Conservation (phyloP, 163 green algal genomes). For the Picocystis sp. region DNA sequence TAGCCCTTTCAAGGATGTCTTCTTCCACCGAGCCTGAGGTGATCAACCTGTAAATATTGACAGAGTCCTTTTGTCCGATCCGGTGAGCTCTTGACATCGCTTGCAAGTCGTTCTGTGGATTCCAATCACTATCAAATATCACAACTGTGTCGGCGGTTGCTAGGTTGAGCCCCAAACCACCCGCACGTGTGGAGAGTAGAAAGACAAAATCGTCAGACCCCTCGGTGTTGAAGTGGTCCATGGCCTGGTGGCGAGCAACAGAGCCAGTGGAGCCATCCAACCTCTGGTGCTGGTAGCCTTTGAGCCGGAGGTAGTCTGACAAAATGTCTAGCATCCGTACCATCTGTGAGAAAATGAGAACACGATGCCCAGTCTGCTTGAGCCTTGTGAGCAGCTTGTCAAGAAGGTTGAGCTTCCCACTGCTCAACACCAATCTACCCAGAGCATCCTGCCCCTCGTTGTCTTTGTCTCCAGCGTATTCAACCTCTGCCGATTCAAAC, state of each 20-base stretch:
- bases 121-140: conserved; percentile 68
- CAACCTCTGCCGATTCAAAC: conserved; percentile 51
- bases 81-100: conserved; percentile 81
- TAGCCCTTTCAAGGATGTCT: conserved; percentile 86
- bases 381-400: conserved; percentile 82
- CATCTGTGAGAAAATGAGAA: conserved; percentile 93
- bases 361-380: conserved; percentile 67
- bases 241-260: conserved; percentile 48
- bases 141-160: conserved; percentile 35
- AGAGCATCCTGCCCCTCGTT: conserved; percentile 21
- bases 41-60: conserved; percentile 93
- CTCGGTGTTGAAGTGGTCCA: conserved; percentile 88
- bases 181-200: conserved; percentile 28
- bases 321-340: conserved; percentile 95
- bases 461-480: conserved; percentile 7
- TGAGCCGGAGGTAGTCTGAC: conserved; percentile 72
- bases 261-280: conserved; percentile 79
- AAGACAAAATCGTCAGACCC: conserved; percentile 34
- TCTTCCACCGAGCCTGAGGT: conserved; percentile 75
- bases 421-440: conserved; percentile 43
- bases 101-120: conserved; percentile 72
- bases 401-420: conserved; percentile 55
- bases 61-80: conserved; percentile 84
- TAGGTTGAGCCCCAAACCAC: conserved; percentile 33
- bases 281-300: conserved; percentile 73